phyloP scores from a whole-genome alignment of 805 yeast species.

The Teunomyces stri region DNA sequence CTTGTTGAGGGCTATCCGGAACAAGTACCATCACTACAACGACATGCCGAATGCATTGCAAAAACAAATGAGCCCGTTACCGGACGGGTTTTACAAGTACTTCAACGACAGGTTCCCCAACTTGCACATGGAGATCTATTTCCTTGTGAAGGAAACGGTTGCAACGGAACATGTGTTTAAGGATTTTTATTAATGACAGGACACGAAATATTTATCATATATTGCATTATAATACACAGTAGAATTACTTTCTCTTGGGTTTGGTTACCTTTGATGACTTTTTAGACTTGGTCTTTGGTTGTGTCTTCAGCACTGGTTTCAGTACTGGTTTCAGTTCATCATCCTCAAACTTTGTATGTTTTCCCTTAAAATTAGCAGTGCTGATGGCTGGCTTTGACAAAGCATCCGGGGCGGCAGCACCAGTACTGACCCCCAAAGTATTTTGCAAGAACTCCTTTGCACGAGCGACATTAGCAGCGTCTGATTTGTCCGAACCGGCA shows the following conservation, averaged over 20 bases:
- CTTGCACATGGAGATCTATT: slow-evolving; percentile 71
- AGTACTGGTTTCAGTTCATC: not conserved
- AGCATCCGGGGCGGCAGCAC: slow-evolving; percentile 26
- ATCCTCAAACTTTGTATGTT: slow-evolving; percentile 49
- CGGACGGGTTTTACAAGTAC: slow-evolving; percentile 79
- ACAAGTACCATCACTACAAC: slow-evolving; percentile 91
- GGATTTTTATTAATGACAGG: slow-evolving; percentile 28
- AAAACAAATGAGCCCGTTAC: slow-evolving; percentile 69
- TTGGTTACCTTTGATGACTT: slow-evolving; percentile 3
- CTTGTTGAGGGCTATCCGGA: slow-evolving; percentile 81
- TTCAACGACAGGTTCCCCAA: slow-evolving; percentile 76
- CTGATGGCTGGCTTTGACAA: slow-evolving; percentile 51
- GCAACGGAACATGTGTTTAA: slow-evolving; percentile 61
- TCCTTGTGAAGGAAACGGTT: slow-evolving; percentile 54
- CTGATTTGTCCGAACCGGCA: slow-evolving; percentile 16
- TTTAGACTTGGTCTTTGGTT: slow-evolving; percentile 1
- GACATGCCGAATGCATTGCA: slow-evolving; percentile 75
- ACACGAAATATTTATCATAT: not conserved
- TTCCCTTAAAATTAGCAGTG: slow-evolving; percentile 49
- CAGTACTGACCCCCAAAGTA: slow-evolving; percentile 37
- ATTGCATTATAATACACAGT: slow-evolving; percentile 1
- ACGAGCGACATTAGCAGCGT: slow-evolving; percentile 27
- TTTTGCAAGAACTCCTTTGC: slow-evolving; percentile 47
- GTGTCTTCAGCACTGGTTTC: no score
- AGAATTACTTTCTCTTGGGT: slow-evolving; percentile 5